A percentile compares a stretch with the other conserved stretches of the same genome.
Conservation (phyloP, 495 filamentous ascomycete genomes). For the Durotheca rogersii region DNA sequence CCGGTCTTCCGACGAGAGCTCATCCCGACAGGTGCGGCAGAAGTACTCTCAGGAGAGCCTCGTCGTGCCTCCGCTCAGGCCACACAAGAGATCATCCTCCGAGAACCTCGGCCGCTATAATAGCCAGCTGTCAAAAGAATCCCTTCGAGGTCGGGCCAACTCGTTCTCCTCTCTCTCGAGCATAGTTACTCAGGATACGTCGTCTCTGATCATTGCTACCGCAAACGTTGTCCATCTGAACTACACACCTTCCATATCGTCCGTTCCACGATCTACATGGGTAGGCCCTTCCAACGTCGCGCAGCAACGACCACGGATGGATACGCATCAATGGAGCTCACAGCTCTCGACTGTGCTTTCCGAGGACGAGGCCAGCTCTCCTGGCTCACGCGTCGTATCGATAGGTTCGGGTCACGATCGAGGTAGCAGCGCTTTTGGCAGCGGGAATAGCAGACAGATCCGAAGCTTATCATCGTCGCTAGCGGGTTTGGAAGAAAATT, state of each 20-base stretch:
- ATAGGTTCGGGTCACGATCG: slow-evolving; percentile 40
- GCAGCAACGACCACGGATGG: slow-evolving; percentile 28
- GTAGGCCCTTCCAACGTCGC: slow-evolving; percentile 17
- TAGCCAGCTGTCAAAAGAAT: slow-evolving; percentile 50
- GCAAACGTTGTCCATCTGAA: slow-evolving; percentile 31
- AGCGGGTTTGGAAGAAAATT: slow-evolving; percentile 32
- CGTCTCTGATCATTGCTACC: slow-evolving; percentile 34
- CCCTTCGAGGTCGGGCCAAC: slow-evolving; percentile 45
- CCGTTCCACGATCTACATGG: slow-evolving; percentile 32
- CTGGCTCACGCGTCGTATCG: slow-evolving; percentile 46
- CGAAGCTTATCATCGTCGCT: slow-evolving; percentile 56
- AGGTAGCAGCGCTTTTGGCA: slow-evolving; percentile 42
- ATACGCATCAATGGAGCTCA: slow-evolving; percentile 66
- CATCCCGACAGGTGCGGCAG: slow-evolving; percentile 33
- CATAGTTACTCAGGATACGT: slow-evolving; percentile 47
- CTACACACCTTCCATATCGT: slow-evolving; percentile 30
- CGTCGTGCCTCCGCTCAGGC: slow-evolving; percentile 50
- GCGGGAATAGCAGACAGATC: slow-evolving; percentile 50
- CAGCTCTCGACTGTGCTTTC: slow-evolving; percentile 74
- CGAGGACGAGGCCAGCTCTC: slow-evolving; percentile 55
- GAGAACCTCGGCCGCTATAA: slow-evolving; percentile 51
- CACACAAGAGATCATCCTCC: slow-evolving; percentile 45
- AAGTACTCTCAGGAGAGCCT: slow-evolving; percentile 58
- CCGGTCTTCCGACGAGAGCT: slow-evolving; percentile 32
- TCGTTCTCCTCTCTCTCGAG: slow-evolving; percentile 54